Evolutionary conservation across 805 yeast species (phyloP).

Genomic region (Scheffersomyces ergatensis): DNA sequence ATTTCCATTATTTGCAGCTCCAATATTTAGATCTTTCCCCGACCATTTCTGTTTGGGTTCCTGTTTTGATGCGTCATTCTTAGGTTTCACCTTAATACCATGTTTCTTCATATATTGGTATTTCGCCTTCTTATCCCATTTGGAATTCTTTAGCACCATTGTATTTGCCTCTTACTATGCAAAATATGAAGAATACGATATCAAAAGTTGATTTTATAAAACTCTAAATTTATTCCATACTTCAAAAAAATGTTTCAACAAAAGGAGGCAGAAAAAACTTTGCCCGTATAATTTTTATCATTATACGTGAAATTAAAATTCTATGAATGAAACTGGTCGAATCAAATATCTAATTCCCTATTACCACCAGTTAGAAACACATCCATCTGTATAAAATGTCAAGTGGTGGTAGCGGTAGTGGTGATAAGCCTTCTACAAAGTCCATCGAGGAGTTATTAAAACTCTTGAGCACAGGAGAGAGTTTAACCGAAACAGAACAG

Average conservation of each 20-base stretch:
- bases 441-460: conserved; percentile 60
- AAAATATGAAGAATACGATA: no score
- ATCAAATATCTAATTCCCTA: no score
- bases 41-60: conserved; percentile 33
- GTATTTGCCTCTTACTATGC: no score
- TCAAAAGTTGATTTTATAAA: no score
- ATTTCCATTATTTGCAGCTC: neutral
- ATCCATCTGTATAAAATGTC: conserved; percentile 5
- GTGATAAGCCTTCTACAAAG: conserved; percentile 18
- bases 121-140: conserved; percentile 46
- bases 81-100: conserved; percentile 22
- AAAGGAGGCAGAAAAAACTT: no score
- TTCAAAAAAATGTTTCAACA: no score
- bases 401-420: conserved; percentile 3
- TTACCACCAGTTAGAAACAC: no score
- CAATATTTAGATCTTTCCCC: conserved; percentile 19
- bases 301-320: no score
- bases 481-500: conserved; percentile 54
- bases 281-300: no score
- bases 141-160: conserved; percentile 43
- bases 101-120: conserved; percentile 37
- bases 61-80: conserved; percentile 7
- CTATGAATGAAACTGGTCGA: no score
- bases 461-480: conserved; percentile 51
- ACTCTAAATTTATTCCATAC: no score